Conservation (phyloP, 2,329 filamentous ascomycete genomes). For the Colletotrichum incanum region DNA sequence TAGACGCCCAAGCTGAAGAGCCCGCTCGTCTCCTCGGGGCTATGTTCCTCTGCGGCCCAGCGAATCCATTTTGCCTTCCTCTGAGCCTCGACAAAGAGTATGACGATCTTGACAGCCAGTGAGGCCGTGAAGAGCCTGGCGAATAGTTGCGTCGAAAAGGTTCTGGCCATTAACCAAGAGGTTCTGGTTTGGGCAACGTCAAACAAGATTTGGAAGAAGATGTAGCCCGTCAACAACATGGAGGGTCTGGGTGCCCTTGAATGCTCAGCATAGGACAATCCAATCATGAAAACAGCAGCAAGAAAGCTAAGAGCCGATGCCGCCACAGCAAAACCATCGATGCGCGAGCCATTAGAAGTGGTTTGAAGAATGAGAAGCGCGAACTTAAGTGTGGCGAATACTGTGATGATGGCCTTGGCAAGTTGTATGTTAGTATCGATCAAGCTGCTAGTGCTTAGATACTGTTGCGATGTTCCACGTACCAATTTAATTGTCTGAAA, state of each 20-base stretch:
- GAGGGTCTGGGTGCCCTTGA: conserved; percentile 58
- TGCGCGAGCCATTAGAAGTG: conserved; percentile 31
- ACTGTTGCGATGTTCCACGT: not conserved
- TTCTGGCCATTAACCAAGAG: conserved; percentile 55
- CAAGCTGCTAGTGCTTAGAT: no score
- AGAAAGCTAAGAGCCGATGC: conserved; percentile 50
- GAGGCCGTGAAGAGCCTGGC: conserved; percentile 54
- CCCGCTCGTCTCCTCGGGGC: conserved; percentile 56
- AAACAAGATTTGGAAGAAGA: conserved; percentile 60
- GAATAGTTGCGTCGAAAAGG: conserved; percentile 42
- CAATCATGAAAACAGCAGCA: conserved; percentile 49
- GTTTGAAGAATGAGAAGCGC: conserved; percentile 51
- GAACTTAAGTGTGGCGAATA: conserved; percentile 52
- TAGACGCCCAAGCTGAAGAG: conserved; percentile 52
- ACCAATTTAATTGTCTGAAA: conserved; percentile 49
- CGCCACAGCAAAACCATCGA: conserved; percentile 50
- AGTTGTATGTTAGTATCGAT: not conserved
- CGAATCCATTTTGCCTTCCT: conserved; percentile 57
- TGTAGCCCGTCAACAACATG: conserved; percentile 57
- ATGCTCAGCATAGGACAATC: conserved; percentile 51
- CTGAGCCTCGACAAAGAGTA: conserved; percentile 57
- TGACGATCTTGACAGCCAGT: conserved; percentile 53
- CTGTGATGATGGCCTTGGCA: conserved; percentile 43
- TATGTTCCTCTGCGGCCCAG: conserved; percentile 57
- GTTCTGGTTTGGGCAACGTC: conserved; percentile 61